phyloP scores from a whole-genome alignment of 371 early-diverging fungal genomes.

The Nosema muscidifuracis region DNA sequence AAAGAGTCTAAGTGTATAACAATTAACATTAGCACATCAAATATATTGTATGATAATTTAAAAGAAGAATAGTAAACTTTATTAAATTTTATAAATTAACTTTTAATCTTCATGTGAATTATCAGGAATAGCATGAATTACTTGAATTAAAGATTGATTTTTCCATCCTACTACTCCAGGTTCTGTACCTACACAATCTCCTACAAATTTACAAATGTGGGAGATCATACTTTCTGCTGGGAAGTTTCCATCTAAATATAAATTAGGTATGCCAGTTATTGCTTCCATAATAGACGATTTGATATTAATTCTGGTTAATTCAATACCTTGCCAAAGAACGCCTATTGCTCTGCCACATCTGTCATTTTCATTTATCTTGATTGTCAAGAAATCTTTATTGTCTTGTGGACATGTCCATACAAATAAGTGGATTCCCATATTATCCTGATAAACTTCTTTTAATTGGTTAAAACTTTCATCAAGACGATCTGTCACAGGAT shows the following conservation, averaged over 20 bases:
- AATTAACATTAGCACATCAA: slow-evolving; percentile 6
- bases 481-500: slow-evolving; percentile 38
- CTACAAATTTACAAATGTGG: slow-evolving; percentile 20
- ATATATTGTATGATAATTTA: neutral
- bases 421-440: slow-evolving; percentile 51
- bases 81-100: neutral
- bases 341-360: slow-evolving; percentile 52
- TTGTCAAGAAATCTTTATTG: neutral
- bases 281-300: slow-evolving; percentile 51
- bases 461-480: slow-evolving; percentile 20
- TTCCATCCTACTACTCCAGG: slow-evolving; percentile 16
- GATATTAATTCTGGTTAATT: slow-evolving; percentile 40
- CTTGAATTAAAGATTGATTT: neutral
- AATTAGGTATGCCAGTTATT: slow-evolving; percentile 33
- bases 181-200: slow-evolving; percentile 30
- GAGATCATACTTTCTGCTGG: neutral
- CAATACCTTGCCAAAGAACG: slow-evolving; percentile 51
- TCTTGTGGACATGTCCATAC: slow-evolving; percentile 42
- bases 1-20: slow-evolving; percentile 16
- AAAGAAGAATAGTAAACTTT: neutral
- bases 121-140: slow-evolving; percentile 12
- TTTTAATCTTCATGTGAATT: neutral
- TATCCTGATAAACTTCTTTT: slow-evolving; percentile 10
- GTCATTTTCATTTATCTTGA: slow-evolving; percentile 21
- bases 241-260: slow-evolving; percentile 29